Conservation (phyloP, 805 yeast species). For the Clavispora santaluciae region DNA sequence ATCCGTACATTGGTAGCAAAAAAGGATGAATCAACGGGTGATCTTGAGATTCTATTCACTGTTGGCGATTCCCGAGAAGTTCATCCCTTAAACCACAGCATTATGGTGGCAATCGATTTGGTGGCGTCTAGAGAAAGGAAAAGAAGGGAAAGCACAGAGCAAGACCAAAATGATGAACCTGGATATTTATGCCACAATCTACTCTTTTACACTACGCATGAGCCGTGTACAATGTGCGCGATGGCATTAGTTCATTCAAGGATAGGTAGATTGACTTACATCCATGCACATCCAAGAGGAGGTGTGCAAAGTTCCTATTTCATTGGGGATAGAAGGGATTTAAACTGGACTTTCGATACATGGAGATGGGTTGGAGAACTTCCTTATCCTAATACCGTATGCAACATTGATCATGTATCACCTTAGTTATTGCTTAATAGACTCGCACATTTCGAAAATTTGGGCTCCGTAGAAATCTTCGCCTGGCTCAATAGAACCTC, state of each 20-base stretch:
- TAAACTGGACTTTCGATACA: conserved; percentile 86
- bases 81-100: conserved; percentile 66
- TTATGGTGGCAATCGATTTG: conserved; percentile 62
- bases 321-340: conserved; percentile 65
- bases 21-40: conserved; percentile 34
- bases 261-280: conserved; percentile 60
- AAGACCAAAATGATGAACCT: conserved; percentile 10
- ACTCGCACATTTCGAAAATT: not conserved
- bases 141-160: conserved; percentile 37
- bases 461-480: not conserved
- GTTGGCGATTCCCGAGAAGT: conserved; percentile 34
- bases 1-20: conserved; percentile 62
- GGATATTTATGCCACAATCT: conserved; percentile 70
- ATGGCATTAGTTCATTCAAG: conserved; percentile 96
- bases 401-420: not conserved
- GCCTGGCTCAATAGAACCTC: not conserved
- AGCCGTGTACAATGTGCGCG: conserved; percentile 94
- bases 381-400: not conserved
- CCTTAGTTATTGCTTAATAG: not conserved
- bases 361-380: conserved; percentile 59
- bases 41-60: conserved; percentile 29
- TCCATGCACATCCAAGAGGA: conserved; percentile 39
- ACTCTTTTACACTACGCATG: conserved; percentile 85
- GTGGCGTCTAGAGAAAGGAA: conserved; percentile 55
- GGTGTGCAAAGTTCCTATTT: conserved; percentile 65